phyloP scores from a whole-genome alignment of 1,139 yeast species.

The Candida anutae region DNA sequence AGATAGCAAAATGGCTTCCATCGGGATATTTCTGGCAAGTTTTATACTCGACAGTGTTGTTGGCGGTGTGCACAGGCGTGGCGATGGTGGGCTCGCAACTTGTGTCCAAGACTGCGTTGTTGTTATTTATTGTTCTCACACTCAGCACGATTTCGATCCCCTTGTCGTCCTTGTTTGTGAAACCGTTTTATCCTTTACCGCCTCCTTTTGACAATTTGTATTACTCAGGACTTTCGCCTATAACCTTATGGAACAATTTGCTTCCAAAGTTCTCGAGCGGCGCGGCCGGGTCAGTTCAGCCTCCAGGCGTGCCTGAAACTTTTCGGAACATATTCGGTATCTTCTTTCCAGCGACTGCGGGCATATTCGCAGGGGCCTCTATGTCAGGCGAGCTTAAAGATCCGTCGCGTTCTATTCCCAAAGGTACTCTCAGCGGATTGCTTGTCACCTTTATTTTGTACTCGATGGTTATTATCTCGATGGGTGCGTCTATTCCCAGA shows the following conservation, averaged over 20 bases:
- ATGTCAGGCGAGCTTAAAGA: slow-evolving; percentile 92
- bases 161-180: slow-evolving; percentile 56
- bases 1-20: slow-evolving; percentile 39
- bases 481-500: slow-evolving; percentile 78
- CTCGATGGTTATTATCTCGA: slow-evolving; percentile 63
- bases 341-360: slow-evolving; percentile 96
- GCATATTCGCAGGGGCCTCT: slow-evolving; percentile 97
- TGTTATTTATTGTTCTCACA: slow-evolving; percentile 61
- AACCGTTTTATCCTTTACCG: slow-evolving; percentile 43
- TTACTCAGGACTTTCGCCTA: slow-evolving; percentile 71
- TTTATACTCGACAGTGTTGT: slow-evolving; percentile 54
- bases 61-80: slow-evolving; percentile 66
- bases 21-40: slow-evolving; percentile 54
- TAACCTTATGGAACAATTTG: slow-evolving; percentile 56
- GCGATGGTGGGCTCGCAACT: slow-evolving; percentile 78
- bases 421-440: slow-evolving; percentile 81
- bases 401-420: slow-evolving; percentile 85
- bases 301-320: slow-evolving; percentile 51
- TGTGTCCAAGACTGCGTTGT: slow-evolving; percentile 78
- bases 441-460: slow-evolving; percentile 68
- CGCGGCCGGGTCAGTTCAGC: slow-evolving; percentile 81
- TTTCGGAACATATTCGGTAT: slow-evolving; percentile 86
- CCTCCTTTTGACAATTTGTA: slow-evolving; percentile 38
- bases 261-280: slow-evolving; percentile 77
- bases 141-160: slow-evolving; percentile 80